Conservation (phyloP, 164 flowering plant genomes). For the Kingdonia uniflora region DNA sequence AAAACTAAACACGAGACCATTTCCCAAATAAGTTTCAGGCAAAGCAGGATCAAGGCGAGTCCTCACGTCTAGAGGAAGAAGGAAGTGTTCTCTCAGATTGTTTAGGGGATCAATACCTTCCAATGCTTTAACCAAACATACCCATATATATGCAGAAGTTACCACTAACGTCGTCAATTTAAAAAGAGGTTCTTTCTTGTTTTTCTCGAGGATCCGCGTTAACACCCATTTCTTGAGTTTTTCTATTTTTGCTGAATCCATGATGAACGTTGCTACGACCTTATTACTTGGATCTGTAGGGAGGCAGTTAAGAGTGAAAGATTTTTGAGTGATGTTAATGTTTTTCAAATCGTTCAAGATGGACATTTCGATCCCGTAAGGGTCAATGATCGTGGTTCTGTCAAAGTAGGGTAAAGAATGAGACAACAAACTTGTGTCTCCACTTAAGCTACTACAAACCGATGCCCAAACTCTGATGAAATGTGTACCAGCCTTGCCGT, state of each 20-base stretch:
- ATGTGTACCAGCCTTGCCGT: constrained; percentile 6
- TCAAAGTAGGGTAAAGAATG: constrained; percentile 1
- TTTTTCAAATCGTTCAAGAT: neutral
- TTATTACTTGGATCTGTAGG: neutral
- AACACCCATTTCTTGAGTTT: constrained; percentile 1
- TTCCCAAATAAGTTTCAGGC: neutral
- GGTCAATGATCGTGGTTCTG: neutral
- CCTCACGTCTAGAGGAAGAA: constrained; percentile 16
- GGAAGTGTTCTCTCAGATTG: constrained; percentile 4
- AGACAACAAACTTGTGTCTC: neutral
- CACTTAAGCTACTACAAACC: constrained; percentile 1
- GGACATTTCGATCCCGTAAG: neutral
- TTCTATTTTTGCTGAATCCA: constrained; percentile 2
- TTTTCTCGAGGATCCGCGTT: neutral
- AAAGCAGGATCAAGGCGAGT: constrained; percentile 15
- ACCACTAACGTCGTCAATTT: constrained; percentile 18
- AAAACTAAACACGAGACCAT: neutral
- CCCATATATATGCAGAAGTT: constrained; percentile 17
- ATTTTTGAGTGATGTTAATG: neutral
- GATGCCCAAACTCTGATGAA: constrained; percentile 12
- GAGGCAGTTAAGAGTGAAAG: neutral
- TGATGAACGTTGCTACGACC: constrained; percentile 6
- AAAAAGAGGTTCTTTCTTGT: neutral
- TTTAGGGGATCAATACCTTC: too few relatives aligned
- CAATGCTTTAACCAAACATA: constrained; percentile 18